A percentile compares a stretch with the other conserved stretches of the same genome.
Conservation (phyloP, 768 basidiomycete species). For the Psilocybe subaeruginosa region DNA sequence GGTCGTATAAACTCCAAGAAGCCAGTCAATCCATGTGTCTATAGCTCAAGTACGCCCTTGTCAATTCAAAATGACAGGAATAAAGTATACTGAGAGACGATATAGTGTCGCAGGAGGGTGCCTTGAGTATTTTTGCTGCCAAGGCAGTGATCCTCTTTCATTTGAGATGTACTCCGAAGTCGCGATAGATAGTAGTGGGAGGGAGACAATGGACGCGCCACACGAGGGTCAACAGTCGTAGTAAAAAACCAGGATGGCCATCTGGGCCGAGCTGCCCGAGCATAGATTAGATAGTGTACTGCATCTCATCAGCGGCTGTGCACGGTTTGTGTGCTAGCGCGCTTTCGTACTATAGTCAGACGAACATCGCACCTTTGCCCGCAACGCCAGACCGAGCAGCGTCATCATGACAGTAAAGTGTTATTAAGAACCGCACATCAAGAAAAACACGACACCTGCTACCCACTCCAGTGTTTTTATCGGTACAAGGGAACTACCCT, state of each 20-base stretch:
- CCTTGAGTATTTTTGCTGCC: neutral
- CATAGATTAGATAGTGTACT: too few species aligned
- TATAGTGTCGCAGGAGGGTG: neutral
- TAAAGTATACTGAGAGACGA: neutral
- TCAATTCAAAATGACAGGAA: neutral
- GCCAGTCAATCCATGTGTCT: too few species aligned
- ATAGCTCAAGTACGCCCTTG: neutral
- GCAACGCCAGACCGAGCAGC: too few species aligned
- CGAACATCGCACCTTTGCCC: too few species aligned
- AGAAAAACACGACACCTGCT: neutral
- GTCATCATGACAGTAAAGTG: too few species aligned
- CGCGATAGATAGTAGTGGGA: neutral
- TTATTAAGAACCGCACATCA: neutral
- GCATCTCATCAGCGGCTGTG: too few species aligned
- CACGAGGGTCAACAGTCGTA: neutral
- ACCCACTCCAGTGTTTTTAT: neutral
- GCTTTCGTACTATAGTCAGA: too few species aligned
- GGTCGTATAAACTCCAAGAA: too few species aligned
- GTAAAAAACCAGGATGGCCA: neutral
- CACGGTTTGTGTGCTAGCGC: too few species aligned
- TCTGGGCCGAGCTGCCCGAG: too few species aligned
- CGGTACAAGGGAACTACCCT: neutral
- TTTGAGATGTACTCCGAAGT: neutral
- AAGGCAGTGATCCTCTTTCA: neutral
- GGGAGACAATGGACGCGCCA: neutral